Evolutionary conservation across 768 basidiomycete species (phyloP).

Genomic region (Hygrophoropsis aurantiaca): DNA sequence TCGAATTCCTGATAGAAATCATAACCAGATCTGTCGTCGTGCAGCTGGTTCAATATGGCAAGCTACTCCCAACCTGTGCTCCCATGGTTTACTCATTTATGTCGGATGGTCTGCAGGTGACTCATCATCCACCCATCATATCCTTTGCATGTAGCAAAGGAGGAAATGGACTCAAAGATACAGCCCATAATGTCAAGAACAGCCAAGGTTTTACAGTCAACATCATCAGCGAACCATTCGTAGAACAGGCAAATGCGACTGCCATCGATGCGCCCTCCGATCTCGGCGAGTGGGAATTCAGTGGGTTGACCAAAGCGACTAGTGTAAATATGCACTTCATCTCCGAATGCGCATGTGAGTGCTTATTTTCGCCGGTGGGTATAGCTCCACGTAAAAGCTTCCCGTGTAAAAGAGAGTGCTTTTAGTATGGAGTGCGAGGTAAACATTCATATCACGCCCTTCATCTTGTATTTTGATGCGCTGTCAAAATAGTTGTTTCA

Average conservation of each 20-base stretch:
- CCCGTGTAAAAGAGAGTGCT: slow-evolving; percentile 45
- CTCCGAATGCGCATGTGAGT: not conserved
- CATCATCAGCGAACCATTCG: slow-evolving; percentile 54
- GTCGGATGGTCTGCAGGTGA: slow-evolving; percentile 15
- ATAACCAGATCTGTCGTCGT: not conserved
- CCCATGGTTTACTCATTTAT: no score
- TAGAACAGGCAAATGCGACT: slow-evolving; percentile 38
- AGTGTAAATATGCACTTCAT: slow-evolving; percentile 26
- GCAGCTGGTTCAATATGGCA: slow-evolving; percentile 30
- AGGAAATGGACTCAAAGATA: slow-evolving; percentile 38
- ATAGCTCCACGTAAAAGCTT: slow-evolving; percentile 38
- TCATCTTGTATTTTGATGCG: not conserved
- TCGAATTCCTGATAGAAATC: not conserved
- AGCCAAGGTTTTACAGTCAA: slow-evolving; percentile 53
- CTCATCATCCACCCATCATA: slow-evolving; percentile 30
- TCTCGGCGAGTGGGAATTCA: slow-evolving; percentile 41
- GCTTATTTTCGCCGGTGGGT: not conserved
- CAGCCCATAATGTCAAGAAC: slow-evolving; percentile 43
- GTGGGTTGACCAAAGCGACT: slow-evolving; percentile 41
- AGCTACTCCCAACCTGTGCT: not conserved
- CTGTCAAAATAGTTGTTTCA: slow-evolving; percentile 29
- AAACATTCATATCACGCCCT: not conserved
- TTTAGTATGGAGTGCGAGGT: slow-evolving; percentile 50
- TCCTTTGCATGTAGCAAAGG: slow-evolving; percentile 31
- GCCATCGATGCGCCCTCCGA: slow-evolving; percentile 36